phyloP scores from a whole-genome alignment of 352 stramenopile genomes.

The Phytophthora palmivora region DNA sequence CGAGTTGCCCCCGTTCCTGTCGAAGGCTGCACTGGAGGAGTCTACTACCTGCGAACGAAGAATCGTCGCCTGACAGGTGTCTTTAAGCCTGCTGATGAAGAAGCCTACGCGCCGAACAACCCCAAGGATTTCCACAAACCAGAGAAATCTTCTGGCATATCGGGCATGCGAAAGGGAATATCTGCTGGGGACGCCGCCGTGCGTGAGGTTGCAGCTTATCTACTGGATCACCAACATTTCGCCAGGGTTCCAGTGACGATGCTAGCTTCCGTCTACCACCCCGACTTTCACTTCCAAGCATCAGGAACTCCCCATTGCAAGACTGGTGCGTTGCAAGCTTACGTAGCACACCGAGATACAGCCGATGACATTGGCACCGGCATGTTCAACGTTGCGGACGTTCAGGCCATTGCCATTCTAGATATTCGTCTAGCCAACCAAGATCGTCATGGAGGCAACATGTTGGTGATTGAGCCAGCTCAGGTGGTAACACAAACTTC shows the following conservation, averaged over 20 bases:
- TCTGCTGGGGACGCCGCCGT: slow-evolving; percentile 49
- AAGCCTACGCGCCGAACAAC: slow-evolving; percentile 69
- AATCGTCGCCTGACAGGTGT: slow-evolving; percentile 53
- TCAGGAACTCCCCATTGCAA: slow-evolving; percentile 33
- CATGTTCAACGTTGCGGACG: slow-evolving; percentile 54
- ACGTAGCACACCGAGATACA: slow-evolving; percentile 66
- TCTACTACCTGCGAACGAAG: slow-evolving; percentile 66
- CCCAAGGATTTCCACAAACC: slow-evolving; percentile 49
- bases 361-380: slow-evolving; percentile 63
- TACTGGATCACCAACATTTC: slow-evolving; percentile 55
- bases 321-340: slow-evolving; percentile 64
- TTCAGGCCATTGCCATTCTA: slow-evolving; percentile 77
- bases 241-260: slow-evolving; percentile 59
- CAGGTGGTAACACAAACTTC: slow-evolving; percentile 28
- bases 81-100: slow-evolving; percentile 76
- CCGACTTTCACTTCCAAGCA: slow-evolving; percentile 41
- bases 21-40: slow-evolving; percentile 68
- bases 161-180: slow-evolving; percentile 58
- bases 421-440: slow-evolving; percentile 86
- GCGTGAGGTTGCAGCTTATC: slow-evolving; percentile 62
- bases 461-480: slow-evolving; percentile 53
- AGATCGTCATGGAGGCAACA: slow-evolving; percentile 82
- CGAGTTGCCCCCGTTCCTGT: slow-evolving; percentile 49
- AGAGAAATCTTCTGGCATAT: slow-evolving; percentile 5
- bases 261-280: slow-evolving; percentile 45